Conservation (phyloP, 208 protist genomes). For the Crithidia expoeki region DNA sequence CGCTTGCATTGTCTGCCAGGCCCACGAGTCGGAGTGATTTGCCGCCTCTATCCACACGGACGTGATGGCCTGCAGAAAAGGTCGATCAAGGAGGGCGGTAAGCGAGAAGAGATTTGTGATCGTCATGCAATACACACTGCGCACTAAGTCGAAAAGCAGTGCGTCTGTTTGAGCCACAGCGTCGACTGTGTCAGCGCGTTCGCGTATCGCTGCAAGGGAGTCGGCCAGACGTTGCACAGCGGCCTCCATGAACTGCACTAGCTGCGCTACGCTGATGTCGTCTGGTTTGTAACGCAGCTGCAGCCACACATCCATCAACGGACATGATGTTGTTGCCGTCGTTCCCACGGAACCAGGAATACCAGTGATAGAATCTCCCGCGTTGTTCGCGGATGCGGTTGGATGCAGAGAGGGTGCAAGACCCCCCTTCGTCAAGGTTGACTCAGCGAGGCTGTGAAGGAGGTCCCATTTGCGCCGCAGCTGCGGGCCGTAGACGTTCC, state of each 20-base stretch:
- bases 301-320: slow-evolving; percentile 30
- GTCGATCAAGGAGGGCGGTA: slow-evolving; percentile 23
- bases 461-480: slow-evolving; percentile 38
- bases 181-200: background rate
- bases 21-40: slow-evolving; percentile 22
- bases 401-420: slow-evolving; percentile 8
- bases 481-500: slow-evolving; percentile 26
- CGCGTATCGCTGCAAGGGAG: background rate
- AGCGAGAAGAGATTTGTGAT: slow-evolving; percentile 24
- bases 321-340: slow-evolving; percentile 10
- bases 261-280: slow-evolving; percentile 2
- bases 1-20: slow-evolving; percentile 26
- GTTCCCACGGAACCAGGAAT: background rate
- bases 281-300: slow-evolving; percentile 14
- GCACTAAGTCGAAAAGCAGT: slow-evolving; percentile 2
- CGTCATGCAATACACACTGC: slow-evolving; percentile 23
- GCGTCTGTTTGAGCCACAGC: background rate
- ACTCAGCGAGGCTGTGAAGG: slow-evolving; percentile 15
- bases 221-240: background rate
- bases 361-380: slow-evolving; percentile 16
- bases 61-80: slow-evolving; percentile 15
- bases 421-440: slow-evolving; percentile 14
- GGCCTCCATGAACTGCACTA: slow-evolving; percentile 4
- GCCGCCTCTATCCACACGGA: slow-evolving; percentile 28
- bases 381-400: background rate